Percentiles rank a stretch among this genome's conserved stretches.
phyloP scores from a whole-genome alignment of 352 stramenopile species.

The Phytophthora cactorum region DNA sequence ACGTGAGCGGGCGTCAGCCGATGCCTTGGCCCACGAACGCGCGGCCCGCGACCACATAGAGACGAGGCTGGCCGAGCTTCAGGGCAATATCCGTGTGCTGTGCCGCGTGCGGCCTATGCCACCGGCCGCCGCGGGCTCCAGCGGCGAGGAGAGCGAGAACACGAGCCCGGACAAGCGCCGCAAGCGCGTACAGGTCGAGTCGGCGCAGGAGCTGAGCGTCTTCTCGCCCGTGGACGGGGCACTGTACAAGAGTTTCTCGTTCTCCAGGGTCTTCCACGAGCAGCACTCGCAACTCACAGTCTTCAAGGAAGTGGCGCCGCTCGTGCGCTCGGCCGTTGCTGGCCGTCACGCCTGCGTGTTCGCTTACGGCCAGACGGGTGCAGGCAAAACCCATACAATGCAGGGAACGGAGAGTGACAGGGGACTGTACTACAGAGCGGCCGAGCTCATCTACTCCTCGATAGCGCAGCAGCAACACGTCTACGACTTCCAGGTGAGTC shows the following conservation, averaged over 20 bases:
- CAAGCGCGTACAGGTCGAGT: conserved; percentile 42
- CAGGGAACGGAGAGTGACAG: conserved; percentile 44
- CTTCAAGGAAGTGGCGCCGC: conserved; percentile 92
- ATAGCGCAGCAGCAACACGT: conserved; percentile 49
- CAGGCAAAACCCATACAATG: conserved; percentile 49
- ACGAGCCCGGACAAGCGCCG: conserved; percentile 24
- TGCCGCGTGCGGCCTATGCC: conserved; percentile 72
- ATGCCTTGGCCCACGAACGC: conserved; percentile 65
- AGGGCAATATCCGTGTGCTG: conserved; percentile 79
- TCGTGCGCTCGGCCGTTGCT: conserved; percentile 90
- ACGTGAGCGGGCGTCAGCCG: conserved; percentile 40
- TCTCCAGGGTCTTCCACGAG: conserved; percentile 86
- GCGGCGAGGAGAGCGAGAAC: conserved; percentile 32
- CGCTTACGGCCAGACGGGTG: conserved; percentile 92
- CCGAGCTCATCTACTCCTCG: conserved; percentile 50
- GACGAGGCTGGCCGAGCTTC: conserved; percentile 50
- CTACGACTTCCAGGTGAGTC: conserved; percentile 51
- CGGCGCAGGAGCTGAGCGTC: conserved; percentile 42
- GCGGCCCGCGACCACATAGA: conserved; percentile 47
- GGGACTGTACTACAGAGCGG: conserved; percentile 54
- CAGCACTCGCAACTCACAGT: conserved; percentile 85
- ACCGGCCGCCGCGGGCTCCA: conserved; percentile 7
- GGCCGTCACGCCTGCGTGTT: conserved; percentile 96
- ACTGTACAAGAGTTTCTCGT: conserved; percentile 86
- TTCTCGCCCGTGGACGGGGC: conserved; percentile 50